Conservation (phyloP, 495 filamentous ascomycete species). For the Talaromyces thailandensis region DNA sequence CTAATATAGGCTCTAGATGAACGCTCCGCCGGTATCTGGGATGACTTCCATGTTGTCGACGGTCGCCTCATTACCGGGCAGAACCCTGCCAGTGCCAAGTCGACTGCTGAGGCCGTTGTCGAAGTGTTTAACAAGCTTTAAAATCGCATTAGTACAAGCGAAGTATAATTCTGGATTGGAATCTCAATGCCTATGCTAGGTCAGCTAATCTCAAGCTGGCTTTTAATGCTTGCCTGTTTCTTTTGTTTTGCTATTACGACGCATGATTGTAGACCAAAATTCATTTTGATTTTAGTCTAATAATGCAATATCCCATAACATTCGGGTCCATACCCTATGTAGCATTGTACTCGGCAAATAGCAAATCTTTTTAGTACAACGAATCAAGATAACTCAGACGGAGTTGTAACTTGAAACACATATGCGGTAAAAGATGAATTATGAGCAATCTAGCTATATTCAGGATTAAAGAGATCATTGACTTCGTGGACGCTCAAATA, state of each 20-base stretch:
- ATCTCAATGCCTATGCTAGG: background rate
- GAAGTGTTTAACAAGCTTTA: slow-evolving; percentile 31
- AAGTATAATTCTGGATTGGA: background rate
- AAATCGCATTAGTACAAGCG: background rate
- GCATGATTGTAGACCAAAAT: background rate
- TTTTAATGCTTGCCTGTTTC: background rate
- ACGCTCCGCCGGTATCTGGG: slow-evolving; percentile 31
- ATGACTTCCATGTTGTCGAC: slow-evolving; percentile 35
- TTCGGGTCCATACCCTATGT: no score
- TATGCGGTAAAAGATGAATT: no score
- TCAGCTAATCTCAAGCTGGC: background rate
- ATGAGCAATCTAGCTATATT: no score
- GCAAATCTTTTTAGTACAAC: no score
- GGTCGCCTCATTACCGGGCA: slow-evolving; percentile 62
- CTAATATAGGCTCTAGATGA: slow-evolving; percentile 17
- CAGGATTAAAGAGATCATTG: slow-evolving; percentile 45
- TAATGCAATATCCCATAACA: no score
- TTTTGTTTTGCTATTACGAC: background rate
- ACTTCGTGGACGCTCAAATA: slow-evolving; percentile 40
- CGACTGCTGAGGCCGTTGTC: slow-evolving; percentile 34
- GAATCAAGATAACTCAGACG: no score
- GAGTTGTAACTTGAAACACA: no score
- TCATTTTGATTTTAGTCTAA: background rate
- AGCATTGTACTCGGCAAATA: no score
- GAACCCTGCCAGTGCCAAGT: slow-evolving; percentile 55